Evolutionary conservation across 2,329 filamentous ascomycete species (phyloP).

Genomic region (Paecilomyces sp.): DNA sequence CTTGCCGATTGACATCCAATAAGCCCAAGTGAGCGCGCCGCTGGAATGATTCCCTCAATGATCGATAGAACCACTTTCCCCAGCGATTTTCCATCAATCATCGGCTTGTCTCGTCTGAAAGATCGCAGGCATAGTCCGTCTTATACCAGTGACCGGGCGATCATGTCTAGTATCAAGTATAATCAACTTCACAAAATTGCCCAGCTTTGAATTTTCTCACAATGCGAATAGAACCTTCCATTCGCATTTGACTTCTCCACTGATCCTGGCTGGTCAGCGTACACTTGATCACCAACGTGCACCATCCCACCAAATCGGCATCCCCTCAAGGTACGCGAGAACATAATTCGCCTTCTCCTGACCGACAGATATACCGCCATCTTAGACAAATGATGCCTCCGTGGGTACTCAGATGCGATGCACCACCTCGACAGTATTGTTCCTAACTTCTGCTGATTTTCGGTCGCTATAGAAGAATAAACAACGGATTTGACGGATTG

Average conservation of each 20-base stretch:
- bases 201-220: constrained; percentile 61
- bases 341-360: constrained; percentile 68
- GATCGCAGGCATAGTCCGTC: constrained; percentile 53
- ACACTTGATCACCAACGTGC: constrained; percentile 9
- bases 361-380: constrained; percentile 58
- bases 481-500: no score
- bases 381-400: constrained; percentile 56
- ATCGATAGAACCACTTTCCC: constrained; percentile 66
- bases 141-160: constrained; percentile 58
- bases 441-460: constrained; percentile 44
- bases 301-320: no score
- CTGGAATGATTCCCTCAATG: constrained; percentile 50
- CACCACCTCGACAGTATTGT: constrained; percentile 60
- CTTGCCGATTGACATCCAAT: constrained; percentile 59
- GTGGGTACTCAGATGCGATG: constrained; percentile 56
- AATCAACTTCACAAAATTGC: constrained; percentile 58
- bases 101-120: constrained; percentile 60
- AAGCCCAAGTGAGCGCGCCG: constrained; percentile 63
- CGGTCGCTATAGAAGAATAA: not conserved
- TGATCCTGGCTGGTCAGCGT: constrained; percentile 16
- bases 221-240: constrained; percentile 59
- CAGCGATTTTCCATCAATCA: constrained; percentile 65
- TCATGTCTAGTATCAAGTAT: constrained; percentile 65
- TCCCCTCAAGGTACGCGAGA: constrained; percentile 63
- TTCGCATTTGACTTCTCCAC: constrained; percentile 47